Conservation (phyloP, 805 yeast species). For the Metschnikowia lochheadii region DNA sequence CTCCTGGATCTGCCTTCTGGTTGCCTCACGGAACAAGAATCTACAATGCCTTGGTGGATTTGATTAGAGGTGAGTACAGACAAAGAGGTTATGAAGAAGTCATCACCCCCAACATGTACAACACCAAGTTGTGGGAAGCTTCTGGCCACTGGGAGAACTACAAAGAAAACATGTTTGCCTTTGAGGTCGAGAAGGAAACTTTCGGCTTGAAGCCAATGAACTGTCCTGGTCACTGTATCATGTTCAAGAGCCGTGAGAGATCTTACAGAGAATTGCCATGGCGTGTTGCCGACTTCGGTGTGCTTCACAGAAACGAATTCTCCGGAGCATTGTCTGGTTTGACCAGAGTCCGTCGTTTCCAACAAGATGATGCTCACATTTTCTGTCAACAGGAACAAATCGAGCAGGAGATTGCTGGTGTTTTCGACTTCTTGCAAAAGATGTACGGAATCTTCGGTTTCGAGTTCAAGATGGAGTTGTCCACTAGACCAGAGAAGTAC, state of each 20-base stretch:
- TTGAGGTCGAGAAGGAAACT: constrained; percentile 93
- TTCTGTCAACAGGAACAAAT: constrained; percentile 94
- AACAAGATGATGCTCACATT: constrained; percentile 98
- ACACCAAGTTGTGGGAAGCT: constrained; percentile 95
- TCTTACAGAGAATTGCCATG: constrained; percentile 96
- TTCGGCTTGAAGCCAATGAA: constrained; percentile 95
- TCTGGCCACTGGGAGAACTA: constrained; percentile 99
- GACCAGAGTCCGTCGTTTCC: constrained; percentile 98
- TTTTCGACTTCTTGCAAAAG: constrained; percentile 79
- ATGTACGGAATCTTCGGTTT: constrained; percentile 92
- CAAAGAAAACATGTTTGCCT: constrained; percentile 94
- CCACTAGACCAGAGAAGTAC: constrained; percentile 95
- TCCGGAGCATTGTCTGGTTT: constrained; percentile 88
- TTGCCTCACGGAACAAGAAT: constrained; percentile 98
- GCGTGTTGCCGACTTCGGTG: constrained; percentile 99
- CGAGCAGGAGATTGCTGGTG: constrained; percentile 74
- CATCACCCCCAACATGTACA: constrained; percentile 98
- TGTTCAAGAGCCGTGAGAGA: constrained; percentile 89
- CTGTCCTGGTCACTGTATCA: constrained; percentile 89
- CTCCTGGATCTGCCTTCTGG: constrained; percentile 99
- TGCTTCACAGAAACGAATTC: constrained; percentile 92
- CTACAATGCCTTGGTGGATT: constrained; percentile 78
- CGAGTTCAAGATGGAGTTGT: constrained; percentile 92
- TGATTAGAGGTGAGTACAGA: constrained; percentile 80
- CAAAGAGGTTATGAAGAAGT: constrained; percentile 97